phyloP scores from a whole-genome alignment of 169 alveolate genomes.

The Plasmodium chabaudi region DNA sequence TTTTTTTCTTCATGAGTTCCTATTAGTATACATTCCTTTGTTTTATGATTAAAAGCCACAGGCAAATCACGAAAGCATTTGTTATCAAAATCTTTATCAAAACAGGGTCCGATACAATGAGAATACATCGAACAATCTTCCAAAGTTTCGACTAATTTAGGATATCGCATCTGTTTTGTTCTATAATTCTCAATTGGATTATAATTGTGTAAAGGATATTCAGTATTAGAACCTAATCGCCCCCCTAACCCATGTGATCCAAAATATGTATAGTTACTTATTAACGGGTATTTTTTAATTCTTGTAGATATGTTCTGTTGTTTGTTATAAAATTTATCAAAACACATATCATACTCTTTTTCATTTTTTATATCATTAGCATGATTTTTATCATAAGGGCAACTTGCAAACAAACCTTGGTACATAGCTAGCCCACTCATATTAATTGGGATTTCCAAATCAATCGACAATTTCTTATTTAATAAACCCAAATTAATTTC shows the following conservation, averaged over 20 bases:
- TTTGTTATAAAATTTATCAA: constrained; percentile 6
- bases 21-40: constrained; percentile 49
- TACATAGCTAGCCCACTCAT: constrained; percentile 69
- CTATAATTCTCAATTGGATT: constrained; percentile 23
- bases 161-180: constrained; percentile 43
- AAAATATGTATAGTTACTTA: constrained; percentile 25
- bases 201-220: constrained; percentile 38
- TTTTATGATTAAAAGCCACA: constrained; percentile 45
- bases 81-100: constrained; percentile 60
- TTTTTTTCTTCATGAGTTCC: constrained; percentile 63
- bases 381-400: constrained; percentile 67
- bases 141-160: constrained; percentile 30
- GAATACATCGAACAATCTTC: constrained; percentile 65
- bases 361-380: constrained; percentile 22
- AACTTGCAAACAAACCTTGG: constrained; percentile 40
- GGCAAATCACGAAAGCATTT: constrained; percentile 66
- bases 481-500: constrained; percentile 60
- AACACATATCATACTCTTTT: constrained; percentile 70
- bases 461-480: constrained; percentile 16
- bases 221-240: constrained; percentile 45
- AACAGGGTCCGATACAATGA: constrained; percentile 65
- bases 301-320: background rate
- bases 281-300: constrained; percentile 6
- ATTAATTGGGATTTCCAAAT: constrained; percentile 36
- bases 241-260: constrained; percentile 71